Base-by-base conservation (phyloP, 345 rosid genomes). In the Boechera divaricarpa region DNA sequence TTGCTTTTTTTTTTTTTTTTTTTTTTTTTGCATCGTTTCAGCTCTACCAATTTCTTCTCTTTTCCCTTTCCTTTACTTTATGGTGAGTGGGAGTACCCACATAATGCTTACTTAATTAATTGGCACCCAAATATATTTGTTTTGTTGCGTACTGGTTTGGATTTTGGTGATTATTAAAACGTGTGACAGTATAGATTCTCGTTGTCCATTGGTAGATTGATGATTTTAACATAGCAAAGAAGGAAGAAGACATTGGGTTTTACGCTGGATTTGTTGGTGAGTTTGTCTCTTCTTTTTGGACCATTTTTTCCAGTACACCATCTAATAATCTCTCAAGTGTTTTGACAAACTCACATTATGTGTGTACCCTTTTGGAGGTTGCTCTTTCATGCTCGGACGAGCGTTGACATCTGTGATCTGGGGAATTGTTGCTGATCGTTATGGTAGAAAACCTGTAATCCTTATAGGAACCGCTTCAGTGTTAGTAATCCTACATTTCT, bases 251-350 rank as follows among this genome's bases (percentile, higher is more conserved):
- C 73, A 91, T 95, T 54, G 93, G 96, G 15, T 95, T 69, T 63
- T 95, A 88, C 79, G 97, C 96, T 66, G 99, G 99, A 53, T 92
- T 85, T 82, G 80, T 91, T 41, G 98, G 99, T 95, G 38, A 86
- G 94, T 63, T 11, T 10, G 16, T 62, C 32, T 39, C 38, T 2
- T 10, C 11, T 13, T 21, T 1, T 61, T 61, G 4, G 7, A 33
- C 26, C 41, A 59, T 16, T 28, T 28, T 57, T 32, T 31, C 16
- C 24, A 21, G 24, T 21, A 21, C 24, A 21, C 24, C 24, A 21
- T 21, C 24, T 21, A 29, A 1, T 0, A 10, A 4, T 12, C 5
- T 31, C 9, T 3, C 10, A 62, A 39, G 32, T 58, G 65, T 54
- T 63, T 63, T 55, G 24, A 1, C 9, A 68, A 21, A 61, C 74